A percentile compares a stretch with the other conserved stretches of the same genome.
Conservation (phyloP, 495 filamentous ascomycete species). For the Bryoglossum gracile region DNA sequence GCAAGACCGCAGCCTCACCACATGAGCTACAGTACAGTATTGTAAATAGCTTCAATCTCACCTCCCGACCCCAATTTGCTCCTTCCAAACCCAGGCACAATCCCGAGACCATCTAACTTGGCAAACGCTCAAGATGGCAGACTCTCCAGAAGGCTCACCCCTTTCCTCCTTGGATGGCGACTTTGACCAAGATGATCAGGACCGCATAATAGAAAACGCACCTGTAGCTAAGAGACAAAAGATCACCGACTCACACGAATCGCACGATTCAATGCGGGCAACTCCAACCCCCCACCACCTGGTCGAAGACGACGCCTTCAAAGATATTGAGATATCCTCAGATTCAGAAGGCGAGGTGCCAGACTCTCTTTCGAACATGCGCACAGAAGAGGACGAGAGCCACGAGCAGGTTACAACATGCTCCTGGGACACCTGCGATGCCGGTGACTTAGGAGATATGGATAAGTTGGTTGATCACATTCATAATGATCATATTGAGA, state of each 20-base stretch:
- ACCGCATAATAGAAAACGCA: slow-evolving; percentile 31
- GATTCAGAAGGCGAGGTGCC: slow-evolving; percentile 86
- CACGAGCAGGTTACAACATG: slow-evolving; percentile 87
- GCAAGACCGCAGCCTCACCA: no score
- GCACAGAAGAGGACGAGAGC: slow-evolving; percentile 67
- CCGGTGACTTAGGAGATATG: slow-evolving; percentile 83
- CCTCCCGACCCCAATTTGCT: not conserved
- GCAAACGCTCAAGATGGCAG: not conserved
- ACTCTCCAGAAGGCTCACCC: slow-evolving; percentile 19
- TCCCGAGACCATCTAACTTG: slow-evolving; percentile 1
- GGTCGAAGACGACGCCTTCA: no score
- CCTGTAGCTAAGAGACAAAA: slow-evolving; percentile 45
- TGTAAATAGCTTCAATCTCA: no score
- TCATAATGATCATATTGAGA: slow-evolving; percentile 84
- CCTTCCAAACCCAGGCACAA: no score
- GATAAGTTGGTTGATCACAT: slow-evolving; percentile 89
- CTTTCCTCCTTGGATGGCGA: slow-evolving; percentile 39
- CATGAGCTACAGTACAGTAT: not conserved
- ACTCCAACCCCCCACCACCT: slow-evolving; percentile 35
- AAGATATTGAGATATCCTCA: slow-evolving; percentile 55
- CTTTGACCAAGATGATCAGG: slow-evolving; percentile 38
- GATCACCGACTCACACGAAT: slow-evolving; percentile 35
- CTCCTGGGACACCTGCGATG: slow-evolving; percentile 79
- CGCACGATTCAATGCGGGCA: slow-evolving; percentile 30
- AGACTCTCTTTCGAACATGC: slow-evolving; percentile 49